Conservation (phyloP, 805 yeast genomes). For the Lipomyces starkeyi region DNA sequence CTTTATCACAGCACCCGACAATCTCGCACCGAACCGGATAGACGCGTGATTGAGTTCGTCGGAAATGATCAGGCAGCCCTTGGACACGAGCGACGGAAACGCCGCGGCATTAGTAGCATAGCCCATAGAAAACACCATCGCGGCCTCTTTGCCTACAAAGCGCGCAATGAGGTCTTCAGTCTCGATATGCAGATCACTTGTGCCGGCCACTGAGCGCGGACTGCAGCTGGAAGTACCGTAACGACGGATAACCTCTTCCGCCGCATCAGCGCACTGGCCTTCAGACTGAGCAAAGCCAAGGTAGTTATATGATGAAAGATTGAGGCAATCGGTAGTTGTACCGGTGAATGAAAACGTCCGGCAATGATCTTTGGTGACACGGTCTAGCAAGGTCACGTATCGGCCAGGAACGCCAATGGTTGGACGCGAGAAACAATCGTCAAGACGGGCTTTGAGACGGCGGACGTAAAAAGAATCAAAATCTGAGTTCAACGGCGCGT, state of each 20-base stretch:
- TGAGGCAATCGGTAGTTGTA: slow-evolving; percentile 74
- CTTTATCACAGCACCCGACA: slow-evolving; percentile 84
- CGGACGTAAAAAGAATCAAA: slow-evolving; percentile 94
- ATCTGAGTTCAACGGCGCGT: slow-evolving; percentile 94
- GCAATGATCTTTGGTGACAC: slow-evolving; percentile 70
- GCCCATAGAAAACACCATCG: slow-evolving; percentile 89
- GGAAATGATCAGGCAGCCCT: slow-evolving; percentile 86
- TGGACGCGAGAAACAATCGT: slow-evolving; percentile 94
- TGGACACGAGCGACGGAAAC: slow-evolving; percentile 81
- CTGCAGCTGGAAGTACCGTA: slow-evolving; percentile 83
- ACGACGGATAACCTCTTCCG: slow-evolving; percentile 64
- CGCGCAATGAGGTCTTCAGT: slow-evolving; percentile 81
- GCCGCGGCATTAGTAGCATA: slow-evolving; percentile 93
- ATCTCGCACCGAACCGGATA: slow-evolving; percentile 90
- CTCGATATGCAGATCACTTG: slow-evolving; percentile 70
- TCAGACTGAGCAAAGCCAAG: slow-evolving; percentile 95
- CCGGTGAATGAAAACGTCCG: slow-evolving; percentile 77
- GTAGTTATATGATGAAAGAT: slow-evolving; percentile 89
- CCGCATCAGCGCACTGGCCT: slow-evolving; percentile 85
- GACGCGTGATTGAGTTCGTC: slow-evolving; percentile 97
- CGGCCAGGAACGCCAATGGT: slow-evolving; percentile 99
- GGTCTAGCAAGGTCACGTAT: slow-evolving; percentile 77
- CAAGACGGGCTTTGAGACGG: slow-evolving; percentile 86
- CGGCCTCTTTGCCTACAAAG: slow-evolving; percentile 89
- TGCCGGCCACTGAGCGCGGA: slow-evolving; percentile 75